phyloP scores from a whole-genome alignment of 164 flowering plant species.

The Magnolia sinica region DNA sequence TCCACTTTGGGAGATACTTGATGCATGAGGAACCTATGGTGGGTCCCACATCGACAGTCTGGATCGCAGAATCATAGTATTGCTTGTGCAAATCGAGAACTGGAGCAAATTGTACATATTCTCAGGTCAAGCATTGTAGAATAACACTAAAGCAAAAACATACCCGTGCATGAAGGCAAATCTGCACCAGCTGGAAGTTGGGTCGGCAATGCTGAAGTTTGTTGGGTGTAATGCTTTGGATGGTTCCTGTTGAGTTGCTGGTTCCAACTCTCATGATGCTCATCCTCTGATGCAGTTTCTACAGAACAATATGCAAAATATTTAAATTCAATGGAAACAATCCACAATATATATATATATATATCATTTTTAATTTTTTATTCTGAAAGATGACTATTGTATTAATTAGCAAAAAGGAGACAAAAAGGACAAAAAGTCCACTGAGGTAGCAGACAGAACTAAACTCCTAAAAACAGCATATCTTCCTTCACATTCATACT shows the following conservation, averaged over 20 bases:
- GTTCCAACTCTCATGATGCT: conserved; percentile 49
- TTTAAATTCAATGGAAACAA: background rate
- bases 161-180: conserved; percentile 84
- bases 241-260: conserved; percentile 41
- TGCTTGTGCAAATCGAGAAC: background rate
- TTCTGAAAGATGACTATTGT: too few relatives aligned
- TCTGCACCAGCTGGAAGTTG: conserved; percentile 86
- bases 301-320: conserved; percentile 14
- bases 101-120: background rate
- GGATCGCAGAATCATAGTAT: background rate
- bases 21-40: too few relatives aligned
- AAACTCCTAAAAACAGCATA: too few relatives aligned
- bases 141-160: background rate
- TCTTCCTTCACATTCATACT: too few relatives aligned
- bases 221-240: conserved; percentile 37
- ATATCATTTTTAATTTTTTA: too few relatives aligned
- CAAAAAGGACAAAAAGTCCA: too few relatives aligned
- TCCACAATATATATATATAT: too few relatives aligned
- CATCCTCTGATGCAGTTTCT: conserved; percentile 51
- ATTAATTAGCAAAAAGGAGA: too few relatives aligned
- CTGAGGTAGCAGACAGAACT: too few relatives aligned
- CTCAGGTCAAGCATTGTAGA: background rate
- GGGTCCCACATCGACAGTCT: background rate
- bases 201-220: conserved; percentile 50
- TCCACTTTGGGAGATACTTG: too few relatives aligned